Conservation (phyloP, 257 asterid species). For the Solanum verrucosum region DNA sequence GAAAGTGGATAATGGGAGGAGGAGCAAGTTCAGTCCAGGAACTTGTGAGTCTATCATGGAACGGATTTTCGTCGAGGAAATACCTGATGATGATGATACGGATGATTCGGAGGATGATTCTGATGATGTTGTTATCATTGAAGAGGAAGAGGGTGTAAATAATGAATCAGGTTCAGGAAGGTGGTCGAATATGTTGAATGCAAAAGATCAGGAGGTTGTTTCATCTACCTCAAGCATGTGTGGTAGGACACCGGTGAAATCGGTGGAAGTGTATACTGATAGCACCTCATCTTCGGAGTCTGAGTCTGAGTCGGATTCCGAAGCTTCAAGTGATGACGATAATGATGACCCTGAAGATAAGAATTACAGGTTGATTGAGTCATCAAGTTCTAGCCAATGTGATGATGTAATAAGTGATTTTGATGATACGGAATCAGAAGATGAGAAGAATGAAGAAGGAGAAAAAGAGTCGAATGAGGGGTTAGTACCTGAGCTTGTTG, state of each 20-base stretch:
- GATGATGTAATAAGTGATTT: neutral
- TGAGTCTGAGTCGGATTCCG: neutral
- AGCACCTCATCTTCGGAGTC: neutral
- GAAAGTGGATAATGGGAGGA: neutral
- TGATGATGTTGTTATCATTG: neutral
- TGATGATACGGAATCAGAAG: neutral
- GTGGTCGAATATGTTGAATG: no score
- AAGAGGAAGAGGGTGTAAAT: neutral
- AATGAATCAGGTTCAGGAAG: neutral
- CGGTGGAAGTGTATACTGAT: neutral
- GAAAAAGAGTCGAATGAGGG: neutral
- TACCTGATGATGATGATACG: neutral
- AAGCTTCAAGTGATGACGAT: slow-evolving; percentile 8
- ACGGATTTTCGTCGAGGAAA: neutral
- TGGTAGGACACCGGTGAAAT: neutral
- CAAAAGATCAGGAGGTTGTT: neutral
- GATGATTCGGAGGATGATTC: neutral
- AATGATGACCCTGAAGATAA: slow-evolving; percentile 2
- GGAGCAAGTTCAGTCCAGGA: neutral
- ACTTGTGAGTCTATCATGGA: neutral
- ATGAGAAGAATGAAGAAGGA: neutral
- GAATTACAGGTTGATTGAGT: neutral
- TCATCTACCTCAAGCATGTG: neutral
- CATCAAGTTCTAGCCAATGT: neutral
- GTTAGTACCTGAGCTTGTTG: neutral